Evolutionary conservation across 306 rosid species (phyloP).

Genomic region (Begonia peltatifolia): DNA sequence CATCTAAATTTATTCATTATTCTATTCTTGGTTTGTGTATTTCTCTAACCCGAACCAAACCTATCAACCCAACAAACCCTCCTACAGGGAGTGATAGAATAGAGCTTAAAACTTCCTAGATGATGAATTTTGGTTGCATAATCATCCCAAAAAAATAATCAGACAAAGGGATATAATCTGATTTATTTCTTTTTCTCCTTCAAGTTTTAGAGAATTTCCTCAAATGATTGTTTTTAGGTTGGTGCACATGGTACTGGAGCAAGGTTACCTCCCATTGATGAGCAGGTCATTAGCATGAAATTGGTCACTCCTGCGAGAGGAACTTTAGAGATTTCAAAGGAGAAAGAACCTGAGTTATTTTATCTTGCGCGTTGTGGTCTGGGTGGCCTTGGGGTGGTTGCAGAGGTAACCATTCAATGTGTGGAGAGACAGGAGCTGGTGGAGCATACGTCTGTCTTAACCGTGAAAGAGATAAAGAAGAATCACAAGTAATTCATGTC

Average conservation of each 20-base stretch:
- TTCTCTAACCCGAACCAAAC: too few species aligned
- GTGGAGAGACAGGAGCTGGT: slow-evolving; percentile 96
- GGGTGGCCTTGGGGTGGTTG: slow-evolving; percentile 95
- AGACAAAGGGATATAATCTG: too few species aligned
- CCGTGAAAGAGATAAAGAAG: slow-evolving; percentile 72
- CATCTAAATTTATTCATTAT: too few species aligned
- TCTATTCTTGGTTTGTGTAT: too few species aligned
- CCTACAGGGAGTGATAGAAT: too few species aligned
- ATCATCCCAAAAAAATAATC: too few species aligned
- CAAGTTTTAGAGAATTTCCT: not conserved
- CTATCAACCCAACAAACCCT: too few species aligned
- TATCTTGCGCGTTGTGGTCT: slow-evolving; percentile 95
- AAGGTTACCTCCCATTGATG: slow-evolving; percentile 90
- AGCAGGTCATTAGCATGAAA: slow-evolving; percentile 81
- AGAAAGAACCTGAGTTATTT: slow-evolving; percentile 80
- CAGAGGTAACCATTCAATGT: slow-evolving; percentile 93
- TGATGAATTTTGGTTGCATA: too few species aligned
- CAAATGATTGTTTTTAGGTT: slow-evolving; percentile 34
- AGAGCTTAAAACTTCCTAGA: too few species aligned
- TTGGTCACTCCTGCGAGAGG: slow-evolving; percentile 93
- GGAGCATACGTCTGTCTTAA: slow-evolving; percentile 77
- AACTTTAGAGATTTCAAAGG: slow-evolving; percentile 70
- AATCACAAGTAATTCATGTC: slow-evolving; percentile 60
- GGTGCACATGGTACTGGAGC: slow-evolving; percentile 99
- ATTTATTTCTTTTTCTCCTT: not conserved